phyloP scores from a whole-genome alignment of 768 basidiomycete genomes.

The Rhizopogon salebrosus region DNA sequence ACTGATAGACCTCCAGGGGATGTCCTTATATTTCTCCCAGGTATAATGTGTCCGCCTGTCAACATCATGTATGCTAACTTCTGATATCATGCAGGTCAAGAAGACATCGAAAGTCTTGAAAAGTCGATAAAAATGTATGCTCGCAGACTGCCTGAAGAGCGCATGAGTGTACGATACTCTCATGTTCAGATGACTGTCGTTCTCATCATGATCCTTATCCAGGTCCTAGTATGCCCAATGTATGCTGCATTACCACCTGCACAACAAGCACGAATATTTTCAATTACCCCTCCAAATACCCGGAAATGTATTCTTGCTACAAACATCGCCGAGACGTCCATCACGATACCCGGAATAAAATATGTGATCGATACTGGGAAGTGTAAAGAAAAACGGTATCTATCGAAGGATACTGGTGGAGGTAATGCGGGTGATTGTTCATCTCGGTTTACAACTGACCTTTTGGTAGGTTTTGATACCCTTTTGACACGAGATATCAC shows the following conservation, averaged over 20 bases:
- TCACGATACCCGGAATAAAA: slow-evolving; percentile 93
- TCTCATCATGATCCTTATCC: slow-evolving; percentile 2
- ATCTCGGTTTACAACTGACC: neutral
- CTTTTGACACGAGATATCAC: slow-evolving; percentile 79
- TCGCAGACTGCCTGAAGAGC: slow-evolving; percentile 58
- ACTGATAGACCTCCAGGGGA: slow-evolving; percentile 76
- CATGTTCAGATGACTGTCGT: neutral
- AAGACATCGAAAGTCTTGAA: slow-evolving; percentile 89
- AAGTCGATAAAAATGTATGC: slow-evolving; percentile 68
- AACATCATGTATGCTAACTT: neutral
- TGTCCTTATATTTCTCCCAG: slow-evolving; percentile 90
- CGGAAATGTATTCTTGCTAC: slow-evolving; percentile 95
- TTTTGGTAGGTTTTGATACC: slow-evolving; percentile 73
- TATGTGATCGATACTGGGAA: slow-evolving; percentile 97
- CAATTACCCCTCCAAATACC: slow-evolving; percentile 52
- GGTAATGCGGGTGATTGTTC: slow-evolving; percentile 34
- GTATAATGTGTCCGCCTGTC: slow-evolving; percentile 27
- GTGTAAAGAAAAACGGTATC: slow-evolving; percentile 89
- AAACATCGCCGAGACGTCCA: slow-evolving; percentile 96
- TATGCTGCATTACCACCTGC: slow-evolving; percentile 80
- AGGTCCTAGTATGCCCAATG: slow-evolving; percentile 78
- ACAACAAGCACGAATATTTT: slow-evolving; percentile 78
- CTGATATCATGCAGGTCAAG: slow-evolving; percentile 58
- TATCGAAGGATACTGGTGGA: slow-evolving; percentile 64
- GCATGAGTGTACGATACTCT: slow-evolving; percentile 39